Percentiles rank a stretch among this genome's conserved stretches.
phyloP scores from a whole-genome alignment of 2,329 filamentous ascomycete genomes.

The Neopestalotiopsis sp. region DNA sequence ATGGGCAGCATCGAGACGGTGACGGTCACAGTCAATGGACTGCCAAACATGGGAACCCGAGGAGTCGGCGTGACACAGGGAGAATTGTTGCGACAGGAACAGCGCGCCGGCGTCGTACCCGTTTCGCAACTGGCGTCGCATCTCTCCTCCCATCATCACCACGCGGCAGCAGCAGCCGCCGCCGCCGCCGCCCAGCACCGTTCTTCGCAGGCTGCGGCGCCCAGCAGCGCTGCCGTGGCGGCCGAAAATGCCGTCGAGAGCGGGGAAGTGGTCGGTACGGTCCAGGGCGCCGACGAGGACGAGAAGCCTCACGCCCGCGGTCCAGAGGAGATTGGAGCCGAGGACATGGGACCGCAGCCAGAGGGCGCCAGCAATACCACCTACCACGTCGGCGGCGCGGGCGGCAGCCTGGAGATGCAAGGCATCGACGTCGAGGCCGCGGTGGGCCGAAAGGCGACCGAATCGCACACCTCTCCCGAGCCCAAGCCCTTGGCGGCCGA shows the following conservation, averaged over 20 bases:
- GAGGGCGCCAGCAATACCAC: slow-evolving; percentile 43
- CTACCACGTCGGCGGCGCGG: slow-evolving; percentile 39
- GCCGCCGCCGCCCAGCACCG: background rate
- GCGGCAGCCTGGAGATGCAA: slow-evolving; percentile 48
- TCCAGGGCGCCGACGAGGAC: slow-evolving; percentile 53
- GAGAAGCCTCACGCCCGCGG: slow-evolving; percentile 83
- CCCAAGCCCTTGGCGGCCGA: slow-evolving; percentile 22
- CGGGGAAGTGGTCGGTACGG: slow-evolving; percentile 31
- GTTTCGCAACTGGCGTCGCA: slow-evolving; percentile 61
- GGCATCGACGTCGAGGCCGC: slow-evolving; percentile 66
- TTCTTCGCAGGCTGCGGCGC: slow-evolving; percentile 4
- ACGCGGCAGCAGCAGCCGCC: background rate
- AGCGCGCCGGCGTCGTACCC: slow-evolving; percentile 79
- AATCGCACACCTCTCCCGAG: slow-evolving; percentile 21
- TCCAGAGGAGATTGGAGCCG: slow-evolving; percentile 81
- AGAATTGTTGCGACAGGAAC: slow-evolving; percentile 84
- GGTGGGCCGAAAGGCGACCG: slow-evolving; percentile 55
- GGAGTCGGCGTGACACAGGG: slow-evolving; percentile 75
- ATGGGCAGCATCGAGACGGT: slow-evolving; percentile 82
- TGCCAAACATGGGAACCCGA: slow-evolving; percentile 57
- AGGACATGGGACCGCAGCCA: slow-evolving; percentile 80
- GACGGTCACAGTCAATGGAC: slow-evolving; percentile 74
- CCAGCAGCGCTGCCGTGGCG: slow-evolving; percentile 3
- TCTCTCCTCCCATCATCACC: slow-evolving; percentile 28
- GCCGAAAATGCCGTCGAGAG: slow-evolving; percentile 31